Evolutionary conservation across 1,284 basidiomycete genomes (phyloP).

Genomic region (Cutaneotrichosporon cavernicola): DNA sequence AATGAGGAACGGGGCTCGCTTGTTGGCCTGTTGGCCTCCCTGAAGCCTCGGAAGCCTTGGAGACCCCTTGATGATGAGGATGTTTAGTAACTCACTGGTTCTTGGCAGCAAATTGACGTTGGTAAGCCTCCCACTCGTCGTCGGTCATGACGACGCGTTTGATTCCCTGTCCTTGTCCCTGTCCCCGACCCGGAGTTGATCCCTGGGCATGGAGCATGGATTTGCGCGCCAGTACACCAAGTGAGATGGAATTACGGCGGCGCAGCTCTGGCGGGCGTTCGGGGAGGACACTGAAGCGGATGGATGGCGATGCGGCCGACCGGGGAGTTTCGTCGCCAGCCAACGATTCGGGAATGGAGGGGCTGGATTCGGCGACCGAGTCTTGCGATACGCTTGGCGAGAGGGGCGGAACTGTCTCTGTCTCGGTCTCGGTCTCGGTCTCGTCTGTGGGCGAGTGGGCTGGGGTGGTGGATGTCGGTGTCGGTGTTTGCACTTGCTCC

Average conservation of each 20-base stretch:
- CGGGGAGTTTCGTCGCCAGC: constrained; percentile 14
- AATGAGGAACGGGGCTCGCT: not conserved
- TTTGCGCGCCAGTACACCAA: constrained; percentile 47
- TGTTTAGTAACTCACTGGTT: constrained; percentile 31
- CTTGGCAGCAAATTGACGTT: constrained; percentile 35
- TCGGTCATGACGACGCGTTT: constrained; percentile 46
- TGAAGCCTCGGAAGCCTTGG: not conserved
- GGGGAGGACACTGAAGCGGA: constrained; percentile 25
- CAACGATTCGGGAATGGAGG: not conserved
- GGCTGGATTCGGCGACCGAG: not conserved
- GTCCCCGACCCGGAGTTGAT: constrained; percentile 7
- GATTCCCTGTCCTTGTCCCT: constrained; percentile 1
- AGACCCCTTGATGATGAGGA: not conserved
- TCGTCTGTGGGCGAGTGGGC: constrained; percentile 1
- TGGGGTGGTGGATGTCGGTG: not conserved
- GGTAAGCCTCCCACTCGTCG: constrained; percentile 50
- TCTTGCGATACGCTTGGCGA: not conserved
- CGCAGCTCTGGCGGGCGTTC: constrained; percentile 43
- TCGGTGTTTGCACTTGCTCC: not conserved
- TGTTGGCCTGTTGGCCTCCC: not conserved
- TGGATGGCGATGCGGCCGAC: constrained; percentile 18
- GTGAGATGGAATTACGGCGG: constrained; percentile 46
- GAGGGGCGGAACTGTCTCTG: not conserved
- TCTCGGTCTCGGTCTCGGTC: not conserved
- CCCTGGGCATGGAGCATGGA: constrained; percentile 44